Base-by-base conservation (phyloP, 1,284 basidiomycete genomes). In the Retiboletus flavoniger region DNA sequence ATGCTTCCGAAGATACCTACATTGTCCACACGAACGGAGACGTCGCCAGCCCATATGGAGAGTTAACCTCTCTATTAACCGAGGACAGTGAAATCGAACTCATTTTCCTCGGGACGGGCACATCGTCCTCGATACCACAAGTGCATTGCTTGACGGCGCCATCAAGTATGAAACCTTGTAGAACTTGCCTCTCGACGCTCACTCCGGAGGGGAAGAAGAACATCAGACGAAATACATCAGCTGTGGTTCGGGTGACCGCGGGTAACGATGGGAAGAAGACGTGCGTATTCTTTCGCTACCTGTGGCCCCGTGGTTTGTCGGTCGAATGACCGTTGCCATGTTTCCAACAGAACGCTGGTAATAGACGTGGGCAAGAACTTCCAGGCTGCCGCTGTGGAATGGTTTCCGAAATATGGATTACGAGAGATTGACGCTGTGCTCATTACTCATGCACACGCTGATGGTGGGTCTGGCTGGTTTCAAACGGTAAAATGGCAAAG, bases 281-380 rank as follows among this genome's bases (percentile, higher is more conserved):
- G 86, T 87, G 66, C 55, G 85, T 80, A 4, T 48, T 43, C n/a
- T 11, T 21, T 45, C 36, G 9, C 24, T 36, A 11, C 16, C 2
- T n/a, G 4, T 4, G 9, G 16, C 8, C 19, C 7, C 29, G 28
- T 29, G 26, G 26, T 17, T 47, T 38, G 50, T 45, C 47, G n/a
- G 11, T 47, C 16, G 44, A 56, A 53, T 46, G 38, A 51, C 19
- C 5, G 29, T 31, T 29, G 42, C 45, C 14, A 35, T 38, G 43
- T 47, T 42, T 55, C 13, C 38, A 50, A 58, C 59, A 89, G 85
- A 58, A 86, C 85, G 5, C 77, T 93, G 58, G 78, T 92, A 11
- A 84, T 93, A 64, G 90, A 93, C 71, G 87, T 83, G 53, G 90
- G 89, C 58, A 93, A 91, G 74, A 90, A 81, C 60, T 93, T 91